A percentile compares a stretch with the other conserved stretches of the same genome.
phyloP scores from a whole-genome alignment of 192 early-diverging fungal species.

The Thoreauomyces humboldtii region DNA sequence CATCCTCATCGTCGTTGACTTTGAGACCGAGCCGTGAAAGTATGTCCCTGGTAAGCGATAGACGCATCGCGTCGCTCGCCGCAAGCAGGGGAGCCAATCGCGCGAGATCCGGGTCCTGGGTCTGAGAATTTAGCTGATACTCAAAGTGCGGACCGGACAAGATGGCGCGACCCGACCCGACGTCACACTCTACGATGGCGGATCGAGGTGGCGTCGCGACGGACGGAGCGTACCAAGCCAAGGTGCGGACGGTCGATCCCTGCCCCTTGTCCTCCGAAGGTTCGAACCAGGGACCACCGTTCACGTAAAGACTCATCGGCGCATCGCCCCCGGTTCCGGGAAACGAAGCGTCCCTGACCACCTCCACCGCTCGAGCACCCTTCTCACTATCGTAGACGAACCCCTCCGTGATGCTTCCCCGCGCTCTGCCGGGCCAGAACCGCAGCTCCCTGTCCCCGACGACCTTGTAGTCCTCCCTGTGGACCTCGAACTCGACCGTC shows the following conservation, averaged over 20 bases:
- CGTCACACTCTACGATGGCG: constrained; percentile 68
- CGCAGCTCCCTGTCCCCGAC: constrained; percentile 70
- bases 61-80: background rate
- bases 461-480: constrained; percentile 58
- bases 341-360: constrained; percentile 36
- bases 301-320: constrained; percentile 34
- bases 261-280: background rate
- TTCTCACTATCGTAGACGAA: constrained; percentile 83
- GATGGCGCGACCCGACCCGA: constrained; percentile 67
- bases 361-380: constrained; percentile 63
- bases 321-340: background rate
- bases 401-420: constrained; percentile 74
- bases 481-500: constrained; percentile 76
- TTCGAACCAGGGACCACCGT: constrained; percentile 53
- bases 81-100: background rate
- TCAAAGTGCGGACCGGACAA: constrained; percentile 84
- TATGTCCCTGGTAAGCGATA: constrained; percentile 45
- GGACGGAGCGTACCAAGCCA: constrained; percentile 46
- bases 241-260: constrained; percentile 7
- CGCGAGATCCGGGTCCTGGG: constrained; percentile 43
- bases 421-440: constrained; percentile 66
- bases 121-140: constrained; percentile 54
- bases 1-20: constrained; percentile 20
- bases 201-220: too few species aligned
- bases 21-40: constrained; percentile 68